These are phyloP conservation scores for Suillus weaverae DNA, from an alignment of 768 basidiomycete genomes.

Conservation along the genomic window DNA sequence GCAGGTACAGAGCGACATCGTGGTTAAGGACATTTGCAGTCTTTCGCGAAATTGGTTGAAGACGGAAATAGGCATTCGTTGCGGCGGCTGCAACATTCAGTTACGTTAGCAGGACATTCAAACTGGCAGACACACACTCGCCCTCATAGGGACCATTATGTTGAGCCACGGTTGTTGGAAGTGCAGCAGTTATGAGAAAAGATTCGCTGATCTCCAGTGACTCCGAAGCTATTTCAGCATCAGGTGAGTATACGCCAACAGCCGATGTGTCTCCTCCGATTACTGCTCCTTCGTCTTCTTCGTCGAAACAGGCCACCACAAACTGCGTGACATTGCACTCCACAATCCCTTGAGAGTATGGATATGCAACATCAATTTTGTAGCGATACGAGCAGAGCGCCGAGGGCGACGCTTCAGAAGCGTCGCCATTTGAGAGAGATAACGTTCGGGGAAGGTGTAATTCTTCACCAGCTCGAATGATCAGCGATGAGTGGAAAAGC, in stretches of 20 bases:
- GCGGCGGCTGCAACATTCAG: constrained; percentile 10
- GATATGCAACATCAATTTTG: constrained; percentile 60
- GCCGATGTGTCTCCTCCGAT: not conserved
- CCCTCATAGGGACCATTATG: constrained; percentile 14
- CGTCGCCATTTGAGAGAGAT: constrained; percentile 19
- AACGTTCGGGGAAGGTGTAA: constrained; percentile 29
- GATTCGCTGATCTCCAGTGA: constrained; percentile 69
- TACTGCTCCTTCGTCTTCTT: constrained; percentile 12
- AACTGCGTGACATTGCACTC: constrained; percentile 51
- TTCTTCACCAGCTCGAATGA: constrained; percentile 54
- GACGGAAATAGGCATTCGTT: constrained; percentile 21
- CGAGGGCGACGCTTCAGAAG: constrained; percentile 11
- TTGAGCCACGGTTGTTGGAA: constrained; percentile 21
- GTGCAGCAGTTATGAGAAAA: constrained; percentile 60
- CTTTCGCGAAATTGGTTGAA: constrained; percentile 28
- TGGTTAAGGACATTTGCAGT: constrained; percentile 27
- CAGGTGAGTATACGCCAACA: not conserved
- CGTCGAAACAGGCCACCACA: constrained; percentile 42
- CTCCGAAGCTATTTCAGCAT: constrained; percentile 35
- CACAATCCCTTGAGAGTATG: constrained; percentile 71
- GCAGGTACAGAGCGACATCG: constrained; percentile 59
- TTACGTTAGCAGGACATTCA: not conserved
- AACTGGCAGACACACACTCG: not conserved
- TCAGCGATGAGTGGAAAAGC: constrained; percentile 40
- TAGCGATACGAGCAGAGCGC: constrained; percentile 36